These are phyloP conservation scores for Hordeum pubiflorum DNA, from an alignment of 202 grass and related monocot genomes.

Conservation along the genomic window DNA sequence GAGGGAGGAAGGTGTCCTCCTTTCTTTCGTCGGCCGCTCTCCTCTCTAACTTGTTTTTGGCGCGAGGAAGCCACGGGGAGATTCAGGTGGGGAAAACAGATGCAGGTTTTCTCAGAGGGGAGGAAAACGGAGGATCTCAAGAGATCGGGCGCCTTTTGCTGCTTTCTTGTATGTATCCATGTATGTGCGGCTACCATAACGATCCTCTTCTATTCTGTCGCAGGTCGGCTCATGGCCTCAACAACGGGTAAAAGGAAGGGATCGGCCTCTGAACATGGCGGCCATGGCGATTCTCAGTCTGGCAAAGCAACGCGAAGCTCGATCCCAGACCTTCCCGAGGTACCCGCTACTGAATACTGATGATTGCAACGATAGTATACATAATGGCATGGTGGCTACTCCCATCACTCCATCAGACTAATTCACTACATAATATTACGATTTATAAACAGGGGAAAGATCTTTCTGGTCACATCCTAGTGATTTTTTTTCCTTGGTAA, in stretches of 20 bases:
- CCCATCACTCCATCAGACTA: too few species aligned
- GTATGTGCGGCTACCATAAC: neutral
- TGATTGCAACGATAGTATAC: neutral
- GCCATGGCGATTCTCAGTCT: neutral
- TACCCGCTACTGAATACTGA: neutral
- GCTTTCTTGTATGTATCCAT: neutral
- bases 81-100: too few species aligned
- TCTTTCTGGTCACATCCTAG: too few species aligned
- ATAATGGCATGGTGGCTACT: neutral
- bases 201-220: too few species aligned
- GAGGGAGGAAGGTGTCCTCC: neutral
- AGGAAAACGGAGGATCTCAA: too few species aligned
- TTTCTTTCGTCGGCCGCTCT: too few species aligned
- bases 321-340: slow-evolving; percentile 20
- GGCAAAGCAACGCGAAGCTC: neutral
- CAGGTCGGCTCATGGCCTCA: too few species aligned
- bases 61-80: neutral
- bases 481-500: too few species aligned
- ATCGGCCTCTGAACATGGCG: neutral
- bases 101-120: too few species aligned
- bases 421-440: neutral
- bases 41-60: too few species aligned
- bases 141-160: too few species aligned
- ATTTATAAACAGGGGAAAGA: neutral
- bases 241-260: neutral